A percentile compares a stretch with the other conserved stretches of the same genome.
Evolutionary conservation across 169 alveolate genomes (phyloP).

Genomic region (Plasmodium relictum): DNA sequence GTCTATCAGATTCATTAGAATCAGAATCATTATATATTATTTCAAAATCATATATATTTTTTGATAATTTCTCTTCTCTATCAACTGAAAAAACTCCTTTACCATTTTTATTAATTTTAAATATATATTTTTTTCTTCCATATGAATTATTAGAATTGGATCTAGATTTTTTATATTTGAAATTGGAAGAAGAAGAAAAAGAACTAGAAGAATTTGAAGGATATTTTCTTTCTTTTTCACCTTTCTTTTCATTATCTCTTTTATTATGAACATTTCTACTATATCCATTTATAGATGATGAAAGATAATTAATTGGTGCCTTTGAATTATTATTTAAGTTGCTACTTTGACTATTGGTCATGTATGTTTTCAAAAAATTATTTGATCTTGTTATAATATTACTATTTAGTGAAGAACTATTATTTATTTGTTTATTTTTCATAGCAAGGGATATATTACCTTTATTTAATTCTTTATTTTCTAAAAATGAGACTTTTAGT

Average conservation of each 20-base stretch:
- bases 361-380: constrained; percentile 3
- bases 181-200: constrained; percentile 1
- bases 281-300: constrained; percentile 26
- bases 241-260: neutral
- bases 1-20: neutral
- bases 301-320: neutral
- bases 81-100: constrained; percentile 24
- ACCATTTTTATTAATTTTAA: constrained; percentile 48
- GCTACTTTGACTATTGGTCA: neutral
- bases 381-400: neutral
- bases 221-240: neutral
- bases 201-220: constrained; percentile 26
- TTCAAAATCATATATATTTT: constrained; percentile 20
- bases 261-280: constrained; percentile 9
- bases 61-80: constrained; percentile 13
- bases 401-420: neutral
- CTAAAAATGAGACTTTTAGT: neutral
- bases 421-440: neutral
- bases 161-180: neutral
- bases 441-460: neutral
- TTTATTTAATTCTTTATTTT: neutral
- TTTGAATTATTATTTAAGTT: constrained; percentile 12
- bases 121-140: constrained; percentile 30
- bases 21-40: constrained; percentile 14
- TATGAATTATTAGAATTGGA: neutral